These are phyloP conservation scores for Alloteropsis semialata DNA, from an alignment of 176 grass and related monocot species.

Conservation along the genomic window DNA sequence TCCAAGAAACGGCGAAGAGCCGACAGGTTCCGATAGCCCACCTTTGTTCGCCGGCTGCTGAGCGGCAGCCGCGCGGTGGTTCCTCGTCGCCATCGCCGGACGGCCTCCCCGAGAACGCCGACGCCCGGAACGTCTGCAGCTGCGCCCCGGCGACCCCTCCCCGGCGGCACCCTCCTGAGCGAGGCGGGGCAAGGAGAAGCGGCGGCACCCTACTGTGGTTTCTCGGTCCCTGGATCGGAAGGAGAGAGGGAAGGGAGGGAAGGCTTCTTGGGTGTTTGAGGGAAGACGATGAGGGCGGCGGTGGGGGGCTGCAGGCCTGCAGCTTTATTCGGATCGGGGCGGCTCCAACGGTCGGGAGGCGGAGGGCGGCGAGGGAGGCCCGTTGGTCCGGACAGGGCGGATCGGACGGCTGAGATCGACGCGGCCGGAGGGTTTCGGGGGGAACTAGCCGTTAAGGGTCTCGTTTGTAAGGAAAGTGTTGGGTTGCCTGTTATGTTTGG, in stretches of 20 bases:
- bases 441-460: slow-evolving; percentile 56
- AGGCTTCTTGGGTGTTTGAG: not conserved
- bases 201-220: not conserved
- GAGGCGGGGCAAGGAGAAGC: not conserved
- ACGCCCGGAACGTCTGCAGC: slow-evolving; percentile 34
- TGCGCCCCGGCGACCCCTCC: not conserved
- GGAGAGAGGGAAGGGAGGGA: not conserved
- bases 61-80: slow-evolving; percentile 45
- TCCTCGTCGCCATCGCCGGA: slow-evolving; percentile 60
- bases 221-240: slow-evolving; percentile 12
- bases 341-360: slow-evolving; percentile 51
- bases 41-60: slow-evolving; percentile 53
- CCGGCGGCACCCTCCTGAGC: not conserved
- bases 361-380: not conserved
- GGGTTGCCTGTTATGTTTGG: not conserved
- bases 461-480: not conserved
- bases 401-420: slow-evolving; percentile 41
- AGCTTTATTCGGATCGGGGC: not conserved
- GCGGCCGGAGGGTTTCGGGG: too few species aligned
- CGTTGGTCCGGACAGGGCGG: slow-evolving; percentile 12
- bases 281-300: not conserved
- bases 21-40: not conserved
- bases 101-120: slow-evolving; percentile 20
- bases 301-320: not conserved
- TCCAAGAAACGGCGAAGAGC: not conserved